A percentile compares a stretch with the other conserved stretches of the same genome.
Evolutionary conservation across 2,329 filamentous ascomycete species (phyloP).

Genomic region (Achaetomium macrosporum): DNA sequence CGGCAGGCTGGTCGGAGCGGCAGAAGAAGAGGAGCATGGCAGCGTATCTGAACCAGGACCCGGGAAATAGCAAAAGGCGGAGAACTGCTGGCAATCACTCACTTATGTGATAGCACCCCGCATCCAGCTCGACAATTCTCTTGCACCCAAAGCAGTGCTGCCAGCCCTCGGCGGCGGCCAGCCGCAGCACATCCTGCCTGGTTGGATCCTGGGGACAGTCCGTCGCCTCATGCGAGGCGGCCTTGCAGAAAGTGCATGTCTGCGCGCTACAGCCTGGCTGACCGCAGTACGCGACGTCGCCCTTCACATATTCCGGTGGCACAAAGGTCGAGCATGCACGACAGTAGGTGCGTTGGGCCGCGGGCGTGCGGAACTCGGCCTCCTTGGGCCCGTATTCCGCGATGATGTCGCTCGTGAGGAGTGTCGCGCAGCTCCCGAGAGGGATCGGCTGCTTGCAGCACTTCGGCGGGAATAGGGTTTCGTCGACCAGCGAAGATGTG

Average conservation of each 20-base stretch:
- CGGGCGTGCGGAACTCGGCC: conserved; percentile 41
- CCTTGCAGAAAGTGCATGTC: conserved; percentile 51
- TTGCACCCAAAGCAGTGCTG: conserved; percentile 43
- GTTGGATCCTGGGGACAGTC: conserved; percentile 43
- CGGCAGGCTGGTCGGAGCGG: conserved; percentile 35
- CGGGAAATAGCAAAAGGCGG: not conserved
- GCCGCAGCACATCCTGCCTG: conserved; percentile 34
- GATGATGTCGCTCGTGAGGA: conserved; percentile 34
- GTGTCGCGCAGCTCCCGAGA: conserved; percentile 28
- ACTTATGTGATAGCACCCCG: conserved; percentile 55
- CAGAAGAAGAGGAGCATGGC: not conserved
- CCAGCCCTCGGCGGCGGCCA: conserved; percentile 43
- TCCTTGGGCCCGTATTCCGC: conserved; percentile 38
- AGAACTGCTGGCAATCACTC: too few species aligned
- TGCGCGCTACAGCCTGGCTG: conserved; percentile 34
- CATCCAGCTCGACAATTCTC: conserved; percentile 42
- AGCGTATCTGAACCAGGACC: not conserved
- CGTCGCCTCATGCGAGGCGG: conserved; percentile 34
- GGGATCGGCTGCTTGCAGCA: conserved; percentile 45
- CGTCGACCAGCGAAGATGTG: conserved; percentile 38
- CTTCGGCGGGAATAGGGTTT: conserved; percentile 48
- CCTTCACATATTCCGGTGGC: conserved; percentile 26
- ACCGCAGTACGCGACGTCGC: conserved; percentile 36
- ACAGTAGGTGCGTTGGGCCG: conserved; percentile 52
- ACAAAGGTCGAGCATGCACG: conserved; percentile 46